Evolutionary conservation across 163 green algal genomes (phyloP), one percentile per base, ranked within the genome.

Genomic region (Scenedesmus sp.): DNA sequence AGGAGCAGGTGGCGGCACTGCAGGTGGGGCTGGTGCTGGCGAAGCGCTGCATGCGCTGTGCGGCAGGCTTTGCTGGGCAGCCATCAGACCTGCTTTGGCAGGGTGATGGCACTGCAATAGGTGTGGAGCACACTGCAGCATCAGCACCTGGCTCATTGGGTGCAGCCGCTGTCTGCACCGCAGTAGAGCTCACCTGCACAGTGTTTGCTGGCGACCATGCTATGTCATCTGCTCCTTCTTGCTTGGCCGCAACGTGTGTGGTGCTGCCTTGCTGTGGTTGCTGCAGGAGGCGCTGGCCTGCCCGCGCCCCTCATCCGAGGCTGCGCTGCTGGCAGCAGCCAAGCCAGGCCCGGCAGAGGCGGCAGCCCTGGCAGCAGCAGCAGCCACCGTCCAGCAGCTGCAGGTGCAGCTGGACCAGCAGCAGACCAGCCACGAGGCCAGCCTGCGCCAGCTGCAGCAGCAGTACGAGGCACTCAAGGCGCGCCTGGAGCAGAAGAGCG

Each of bases 381-480:
- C 92, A 83, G 37, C 56, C 46, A 80, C 3, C 6, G 85, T 91
- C 18, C 26, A 10, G 70, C 56, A 89, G 86, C 88, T 84, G 86
- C 86, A 96, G 83, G 93, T 13, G 37, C 42, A 86, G 90, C 88
- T 84, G 88, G 91, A 95, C 79, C 93, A 93, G 61, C 93, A 96
- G 87, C 49, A 91, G 80, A 83, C 93, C 84, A 84, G 95, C 87
- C 89, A 94, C 22, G 88, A 92, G 43, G 20, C 33, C 4, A 5
- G 43, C 10, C 79, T 88, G 65, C 35, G 80, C 6, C 86, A 85
- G 49, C 94, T 96, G 87, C 92, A 94, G 85, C 94, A 96, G 92
- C 91, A 95, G 92, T 95, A 96, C 70, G 93, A 97, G 79, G 85
- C 91, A 72, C 92, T 96, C 26, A 94, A 93, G 87, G 46, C 42